These are phyloP conservation scores for Nitzschia putrida DNA, from an alignment of 108 stramenopile genomes.

Conservation along the genomic window DNA sequence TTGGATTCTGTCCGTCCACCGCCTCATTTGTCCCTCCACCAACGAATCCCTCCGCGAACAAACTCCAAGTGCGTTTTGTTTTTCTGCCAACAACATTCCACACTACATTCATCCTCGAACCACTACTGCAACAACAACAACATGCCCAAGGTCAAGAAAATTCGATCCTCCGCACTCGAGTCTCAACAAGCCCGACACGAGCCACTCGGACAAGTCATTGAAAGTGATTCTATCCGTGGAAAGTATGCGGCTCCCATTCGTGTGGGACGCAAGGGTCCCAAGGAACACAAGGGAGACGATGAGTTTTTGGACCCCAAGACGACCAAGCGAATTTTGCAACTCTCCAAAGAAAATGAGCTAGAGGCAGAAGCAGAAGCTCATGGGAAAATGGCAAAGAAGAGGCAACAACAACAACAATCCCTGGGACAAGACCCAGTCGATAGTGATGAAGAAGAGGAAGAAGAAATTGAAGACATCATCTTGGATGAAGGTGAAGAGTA, in stretches of 20 bases:
- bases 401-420: constrained; percentile 19
- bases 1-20: background rate
- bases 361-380: constrained; percentile 67
- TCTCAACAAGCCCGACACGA: constrained; percentile 63
- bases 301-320: constrained; percentile 69
- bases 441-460: constrained; percentile 70
- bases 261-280: constrained; percentile 25
- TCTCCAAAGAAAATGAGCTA: constrained; percentile 66
- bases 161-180: constrained; percentile 44
- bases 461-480: constrained; percentile 58
- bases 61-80: background rate
- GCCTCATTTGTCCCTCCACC: too few relatives aligned
- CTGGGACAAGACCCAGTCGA: constrained; percentile 14
- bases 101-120: background rate
- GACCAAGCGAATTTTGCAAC: constrained; percentile 59
- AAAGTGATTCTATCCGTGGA: constrained; percentile 66
- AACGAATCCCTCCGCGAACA: background rate
- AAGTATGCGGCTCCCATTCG: constrained; percentile 64
- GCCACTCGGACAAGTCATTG: constrained; percentile 83
- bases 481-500: constrained; percentile 69
- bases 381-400: constrained; percentile 24
- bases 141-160: constrained; percentile 70
- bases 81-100: background rate
- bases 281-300: constrained; percentile 30
- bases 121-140: constrained; percentile 16